phyloP scores from a whole-genome alignment of 352 stramenopile species.

The Plasmopara viticola region DNA sequence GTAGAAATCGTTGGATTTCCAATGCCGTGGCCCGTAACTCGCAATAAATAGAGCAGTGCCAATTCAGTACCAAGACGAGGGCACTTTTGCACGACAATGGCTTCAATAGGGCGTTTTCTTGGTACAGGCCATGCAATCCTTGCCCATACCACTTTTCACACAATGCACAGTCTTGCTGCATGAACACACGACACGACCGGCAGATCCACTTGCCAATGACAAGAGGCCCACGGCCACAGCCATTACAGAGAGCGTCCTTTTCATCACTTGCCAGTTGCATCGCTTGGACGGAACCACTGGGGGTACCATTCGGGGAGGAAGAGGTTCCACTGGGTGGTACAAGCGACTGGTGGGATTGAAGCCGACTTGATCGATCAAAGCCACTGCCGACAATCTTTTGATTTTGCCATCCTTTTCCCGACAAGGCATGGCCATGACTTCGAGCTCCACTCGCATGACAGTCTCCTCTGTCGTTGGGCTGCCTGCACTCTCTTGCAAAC shows the following conservation, averaged over 20 bases:
- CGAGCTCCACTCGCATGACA: conserved; percentile 16
- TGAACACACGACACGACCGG: conserved; percentile 44
- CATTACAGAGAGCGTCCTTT: conserved; percentile 56
- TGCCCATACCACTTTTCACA: conserved; percentile 77
- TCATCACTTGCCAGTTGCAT: conserved; percentile 20
- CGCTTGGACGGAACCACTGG: neutral
- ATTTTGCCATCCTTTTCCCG: conserved; percentile 49
- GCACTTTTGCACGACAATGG: conserved; percentile 60
- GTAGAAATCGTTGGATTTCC: conserved; percentile 67
- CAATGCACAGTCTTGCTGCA: conserved; percentile 48
- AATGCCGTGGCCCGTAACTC: conserved; percentile 54
- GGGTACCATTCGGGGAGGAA: conserved; percentile 7
- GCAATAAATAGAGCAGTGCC: conserved; percentile 52
- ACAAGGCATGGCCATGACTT: conserved; percentile 19
- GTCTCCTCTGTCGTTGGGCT: conserved; percentile 3
- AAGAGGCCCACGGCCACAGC: conserved; percentile 50
- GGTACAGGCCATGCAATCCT: conserved; percentile 60
- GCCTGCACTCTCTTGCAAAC: conserved; percentile 2
- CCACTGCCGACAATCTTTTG: conserved; percentile 75
- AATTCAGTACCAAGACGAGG: conserved; percentile 40
- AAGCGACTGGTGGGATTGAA: conserved; percentile 45
- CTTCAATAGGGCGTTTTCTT: conserved; percentile 57
- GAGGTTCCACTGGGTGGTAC: conserved; percentile 13
- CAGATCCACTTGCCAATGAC: conserved; percentile 58
- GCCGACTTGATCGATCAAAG: conserved; percentile 57